Conservation (phyloP, 1,284 basidiomycete genomes). For the Ceratobasidium sp. region DNA sequence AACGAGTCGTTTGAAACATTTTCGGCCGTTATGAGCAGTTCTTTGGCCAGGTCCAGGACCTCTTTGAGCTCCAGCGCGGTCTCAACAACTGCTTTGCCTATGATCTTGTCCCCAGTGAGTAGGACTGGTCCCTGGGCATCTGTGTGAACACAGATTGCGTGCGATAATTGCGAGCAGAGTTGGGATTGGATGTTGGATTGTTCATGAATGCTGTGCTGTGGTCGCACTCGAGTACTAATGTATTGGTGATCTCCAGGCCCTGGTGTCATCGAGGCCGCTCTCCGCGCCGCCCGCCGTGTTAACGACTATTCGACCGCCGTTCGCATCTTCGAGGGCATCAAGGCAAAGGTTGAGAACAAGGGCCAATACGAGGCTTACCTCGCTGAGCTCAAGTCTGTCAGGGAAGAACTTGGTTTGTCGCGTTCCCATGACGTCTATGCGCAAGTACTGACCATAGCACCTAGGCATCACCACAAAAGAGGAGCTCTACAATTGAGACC, state of each 20-base stretch:
- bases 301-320: conserved; percentile 98
- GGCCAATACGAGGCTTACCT: conserved; percentile 90
- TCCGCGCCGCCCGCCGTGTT: conserved; percentile 88
- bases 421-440: background rate
- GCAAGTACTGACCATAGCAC: background rate
- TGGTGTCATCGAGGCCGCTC: conserved; percentile 86
- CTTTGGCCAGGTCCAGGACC: conserved; percentile 90
- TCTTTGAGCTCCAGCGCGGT: conserved; percentile 97
- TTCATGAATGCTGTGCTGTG: background rate
- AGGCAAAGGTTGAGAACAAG: conserved; percentile 95
- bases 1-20: conserved; percentile 95
- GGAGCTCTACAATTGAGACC: conserved; percentile 50
- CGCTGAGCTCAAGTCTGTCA: conserved; percentile 81
- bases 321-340: conserved; percentile 90
- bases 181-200: background rate
- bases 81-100: conserved; percentile 99
- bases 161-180: background rate
- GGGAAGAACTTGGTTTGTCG: conserved; percentile 88
- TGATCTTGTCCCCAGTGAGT: conserved; percentile 81
- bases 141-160: background rate
- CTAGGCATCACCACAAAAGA: conserved; percentile 56
- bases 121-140: background rate
- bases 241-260: conserved; percentile 56
- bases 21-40: conserved; percentile 93
- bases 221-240: background rate